These are phyloP conservation scores for Colletotrichum caudatum DNA, from an alignment of 2,329 filamentous ascomycete species.

Conservation along the genomic window DNA sequence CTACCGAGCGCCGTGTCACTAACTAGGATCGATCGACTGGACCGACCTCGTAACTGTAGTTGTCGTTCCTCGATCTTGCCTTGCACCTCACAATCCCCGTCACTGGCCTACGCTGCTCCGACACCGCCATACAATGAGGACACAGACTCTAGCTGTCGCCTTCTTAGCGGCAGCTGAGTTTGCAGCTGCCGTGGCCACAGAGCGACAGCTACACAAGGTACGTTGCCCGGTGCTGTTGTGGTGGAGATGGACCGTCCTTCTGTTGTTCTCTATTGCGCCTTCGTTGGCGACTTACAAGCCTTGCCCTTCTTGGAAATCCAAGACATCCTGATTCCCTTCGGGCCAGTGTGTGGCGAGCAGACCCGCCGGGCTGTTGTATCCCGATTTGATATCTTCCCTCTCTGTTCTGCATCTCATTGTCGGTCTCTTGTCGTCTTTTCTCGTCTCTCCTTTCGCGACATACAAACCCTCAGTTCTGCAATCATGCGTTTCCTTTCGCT, in stretches of 20 bases:
- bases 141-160: constrained; percentile 31
- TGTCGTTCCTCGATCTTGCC: not conserved
- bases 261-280: not conserved
- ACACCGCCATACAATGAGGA: constrained; percentile 21
- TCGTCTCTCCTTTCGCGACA: not conserved
- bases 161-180: constrained; percentile 30
- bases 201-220: constrained; percentile 35
- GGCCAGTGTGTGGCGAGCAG: not conserved
- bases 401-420: not conserved
- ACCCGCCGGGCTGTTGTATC: not conserved
- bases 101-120: not conserved
- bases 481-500: not conserved
- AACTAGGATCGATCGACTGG: not conserved
- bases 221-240: constrained; percentile 16
- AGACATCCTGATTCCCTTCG: not conserved
- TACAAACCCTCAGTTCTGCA: not conserved
- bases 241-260: not conserved
- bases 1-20: constrained; percentile 9
- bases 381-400: not conserved
- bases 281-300: not conserved
- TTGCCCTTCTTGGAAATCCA: not conserved
- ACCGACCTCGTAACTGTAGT: not conserved
- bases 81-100: not conserved
- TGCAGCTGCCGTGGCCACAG: constrained; percentile 15
- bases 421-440: too few relatives aligned